Percentiles rank a stretch among this genome's conserved stretches.
phyloP scores from a whole-genome alignment of 2,329 filamentous ascomycete genomes.

The Diplodia scrobiculata region DNA sequence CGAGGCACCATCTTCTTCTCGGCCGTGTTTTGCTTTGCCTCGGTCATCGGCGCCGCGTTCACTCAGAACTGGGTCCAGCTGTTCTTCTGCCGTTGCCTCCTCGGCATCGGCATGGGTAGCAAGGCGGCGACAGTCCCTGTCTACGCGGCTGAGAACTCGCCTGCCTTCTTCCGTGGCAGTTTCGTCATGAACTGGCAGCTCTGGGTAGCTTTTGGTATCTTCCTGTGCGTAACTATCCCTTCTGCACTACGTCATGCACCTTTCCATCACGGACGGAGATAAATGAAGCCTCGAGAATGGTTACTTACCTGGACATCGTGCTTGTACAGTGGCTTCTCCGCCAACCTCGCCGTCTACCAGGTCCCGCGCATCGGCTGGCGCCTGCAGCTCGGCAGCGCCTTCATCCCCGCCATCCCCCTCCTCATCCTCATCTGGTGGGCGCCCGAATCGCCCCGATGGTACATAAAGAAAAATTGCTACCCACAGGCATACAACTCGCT shows the following conservation, averaged over 20 bases:
- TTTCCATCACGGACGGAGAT: not conserved
- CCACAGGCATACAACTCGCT: slow-evolving; percentile 40
- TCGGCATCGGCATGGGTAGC: slow-evolving; percentile 78
- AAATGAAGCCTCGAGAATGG: not conserved
- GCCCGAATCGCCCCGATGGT: slow-evolving; percentile 37
- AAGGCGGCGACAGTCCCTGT: slow-evolving; percentile 76
- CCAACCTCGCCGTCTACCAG: slow-evolving; percentile 35
- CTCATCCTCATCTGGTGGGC: slow-evolving; percentile 36
- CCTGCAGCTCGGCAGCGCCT: slow-evolving; percentile 36
- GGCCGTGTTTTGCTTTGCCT: slow-evolving; percentile 63
- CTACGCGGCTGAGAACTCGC: slow-evolving; percentile 73
- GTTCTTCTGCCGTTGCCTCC: slow-evolving; percentile 68
- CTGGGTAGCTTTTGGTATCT: slow-evolving; percentile 30
- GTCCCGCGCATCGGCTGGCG: slow-evolving; percentile 37
- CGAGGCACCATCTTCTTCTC: slow-evolving; percentile 75
- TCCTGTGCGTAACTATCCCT: slow-evolving; percentile 3
- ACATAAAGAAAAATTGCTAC: slow-evolving; percentile 35
- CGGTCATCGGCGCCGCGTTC: slow-evolving; percentile 58
- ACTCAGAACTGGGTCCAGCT: slow-evolving; percentile 72
- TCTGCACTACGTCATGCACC: slow-evolving; percentile 40
- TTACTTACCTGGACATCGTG: not conserved
- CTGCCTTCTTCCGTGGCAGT: slow-evolving; percentile 69
- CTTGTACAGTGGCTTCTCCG: slow-evolving; percentile 35
- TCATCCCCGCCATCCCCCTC: slow-evolving; percentile 36
- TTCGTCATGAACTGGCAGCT: slow-evolving; percentile 83